These are phyloP conservation scores for Podila clonocystis DNA, from an alignment of 192 early-diverging fungal species.

Conservation along the genomic window DNA sequence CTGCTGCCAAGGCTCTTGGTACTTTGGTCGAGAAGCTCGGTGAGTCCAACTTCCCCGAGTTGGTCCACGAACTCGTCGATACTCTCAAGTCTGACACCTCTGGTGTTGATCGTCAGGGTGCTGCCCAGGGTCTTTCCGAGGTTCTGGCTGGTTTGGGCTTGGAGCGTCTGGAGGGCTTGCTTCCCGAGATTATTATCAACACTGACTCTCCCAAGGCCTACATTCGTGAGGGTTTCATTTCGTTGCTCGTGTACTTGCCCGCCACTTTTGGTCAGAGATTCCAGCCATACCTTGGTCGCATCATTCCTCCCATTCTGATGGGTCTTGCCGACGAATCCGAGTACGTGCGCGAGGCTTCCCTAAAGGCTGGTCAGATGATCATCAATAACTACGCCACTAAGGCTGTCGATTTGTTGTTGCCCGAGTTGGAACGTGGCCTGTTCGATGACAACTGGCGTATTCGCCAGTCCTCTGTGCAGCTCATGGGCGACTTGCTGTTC, in stretches of 20 bases:
- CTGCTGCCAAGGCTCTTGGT: constrained; percentile 92
- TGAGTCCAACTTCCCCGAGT: constrained; percentile 91
- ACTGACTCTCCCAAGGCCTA: constrained; percentile 72
- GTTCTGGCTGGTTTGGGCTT: constrained; percentile 91
- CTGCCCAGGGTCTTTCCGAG: constrained; percentile 97
- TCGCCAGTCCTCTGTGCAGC: constrained; percentile 91
- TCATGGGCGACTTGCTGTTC: constrained; percentile 95
- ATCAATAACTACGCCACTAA: constrained; percentile 89
- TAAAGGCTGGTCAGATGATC: constrained; percentile 94
- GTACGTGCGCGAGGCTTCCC: constrained; percentile 89
- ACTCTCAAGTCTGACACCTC: constrained; percentile 92
- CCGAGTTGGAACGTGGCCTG: constrained; percentile 89
- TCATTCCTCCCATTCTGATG: constrained; percentile 88
- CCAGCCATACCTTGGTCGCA: constrained; percentile 87
- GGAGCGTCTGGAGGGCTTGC: constrained; percentile 82
- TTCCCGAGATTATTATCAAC: constrained; percentile 92
- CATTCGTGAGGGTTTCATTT: constrained; percentile 97
- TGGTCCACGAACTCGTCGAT: constrained; percentile 86
- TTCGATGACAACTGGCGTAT: constrained; percentile 97
- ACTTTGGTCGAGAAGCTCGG: constrained; percentile 92
- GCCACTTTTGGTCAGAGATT: constrained; percentile 94
- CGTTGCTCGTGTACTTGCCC: constrained; percentile 94
- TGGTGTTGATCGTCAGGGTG: constrained; percentile 94
- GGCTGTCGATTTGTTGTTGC: constrained; percentile 90
- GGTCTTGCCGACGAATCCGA: constrained; percentile 98